Conservation (phyloP, 2,329 filamentous ascomycete species). For the Cladosporium sphaerospermum region DNA sequence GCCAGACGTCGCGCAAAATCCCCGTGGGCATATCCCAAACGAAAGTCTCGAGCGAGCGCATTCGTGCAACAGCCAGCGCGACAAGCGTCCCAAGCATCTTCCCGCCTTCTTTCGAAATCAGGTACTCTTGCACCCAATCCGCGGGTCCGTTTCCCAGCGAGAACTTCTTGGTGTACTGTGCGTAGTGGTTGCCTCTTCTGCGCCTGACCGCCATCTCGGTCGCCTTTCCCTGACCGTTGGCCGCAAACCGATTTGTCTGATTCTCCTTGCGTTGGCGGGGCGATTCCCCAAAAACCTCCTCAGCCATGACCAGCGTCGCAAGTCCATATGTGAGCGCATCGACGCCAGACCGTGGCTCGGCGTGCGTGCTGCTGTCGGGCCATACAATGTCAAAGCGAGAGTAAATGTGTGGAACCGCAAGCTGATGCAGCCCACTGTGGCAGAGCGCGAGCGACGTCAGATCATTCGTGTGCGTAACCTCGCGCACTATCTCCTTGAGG, state of each 20-base stretch:
- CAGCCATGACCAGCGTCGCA: conserved; percentile 69
- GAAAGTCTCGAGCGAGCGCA: conserved; percentile 76
- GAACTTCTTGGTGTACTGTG: conserved; percentile 73
- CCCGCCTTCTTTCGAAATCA: conserved; percentile 74
- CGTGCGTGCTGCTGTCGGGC: conserved; percentile 63
- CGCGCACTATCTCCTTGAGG: conserved; percentile 70
- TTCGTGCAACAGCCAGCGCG: conserved; percentile 70
- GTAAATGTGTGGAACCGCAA: conserved; percentile 74
- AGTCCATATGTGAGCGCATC: conserved; percentile 79
- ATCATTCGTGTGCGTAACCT: conserved; percentile 77
- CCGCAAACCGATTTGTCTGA: conserved; percentile 21
- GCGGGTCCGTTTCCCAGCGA: conserved; percentile 74
- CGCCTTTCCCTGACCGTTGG: conserved; percentile 18
- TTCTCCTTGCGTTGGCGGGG: conserved; percentile 36
- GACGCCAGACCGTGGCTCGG: conserved; percentile 64
- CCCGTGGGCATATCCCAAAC: conserved; percentile 88
- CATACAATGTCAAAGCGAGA: conserved; percentile 83
- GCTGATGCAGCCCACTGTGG: conserved; percentile 68
- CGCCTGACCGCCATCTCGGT: conserved; percentile 30
- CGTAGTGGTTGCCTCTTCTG: conserved; percentile 66
- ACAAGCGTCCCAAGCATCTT: conserved; percentile 86
- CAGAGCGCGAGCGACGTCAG: conserved; percentile 70
- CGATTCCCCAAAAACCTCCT: conserved; percentile 52
- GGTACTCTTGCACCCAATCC: conserved; percentile 75
- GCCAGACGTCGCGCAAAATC: conserved; percentile 73